These are phyloP conservation scores for Candida glucosophila DNA, from an alignment of 1,139 yeast genomes.

Conservation along the genomic window DNA sequence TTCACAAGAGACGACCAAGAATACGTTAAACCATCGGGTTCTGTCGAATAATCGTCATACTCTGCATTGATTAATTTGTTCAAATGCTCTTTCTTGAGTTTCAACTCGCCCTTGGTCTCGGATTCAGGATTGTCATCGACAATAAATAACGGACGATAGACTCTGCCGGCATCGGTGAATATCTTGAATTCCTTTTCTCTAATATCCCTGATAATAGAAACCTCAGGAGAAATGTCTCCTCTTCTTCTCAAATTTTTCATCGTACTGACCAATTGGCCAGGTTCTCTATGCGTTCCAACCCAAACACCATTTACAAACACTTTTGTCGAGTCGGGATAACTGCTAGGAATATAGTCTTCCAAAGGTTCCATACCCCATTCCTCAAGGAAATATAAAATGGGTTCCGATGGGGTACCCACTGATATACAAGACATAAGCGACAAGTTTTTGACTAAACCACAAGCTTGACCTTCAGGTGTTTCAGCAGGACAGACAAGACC, in stretches of 20 bases:
- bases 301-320: conserved; percentile 98
- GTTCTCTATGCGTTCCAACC: conserved; percentile 98
- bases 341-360: conserved; percentile 91
- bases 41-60: conserved; percentile 50
- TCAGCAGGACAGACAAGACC: conserved; percentile 99
- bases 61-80: conserved; percentile 61
- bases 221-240: conserved; percentile 95
- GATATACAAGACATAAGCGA: conserved; percentile 96
- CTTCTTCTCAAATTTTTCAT: conserved; percentile 88
- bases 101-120: conserved; percentile 69
- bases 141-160: conserved; percentile 86
- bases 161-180: conserved; percentile 98
- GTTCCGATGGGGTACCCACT: conserved; percentile 96
- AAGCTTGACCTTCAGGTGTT: conserved; percentile 99
- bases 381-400: conserved; percentile 84
- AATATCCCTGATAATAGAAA: conserved; percentile 91
- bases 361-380: conserved; percentile 99
- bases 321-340: conserved; percentile 85
- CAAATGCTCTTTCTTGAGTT: conserved; percentile 77
- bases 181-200: conserved; percentile 93
- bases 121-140: conserved; percentile 81
- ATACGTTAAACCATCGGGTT: conserved; percentile 51
- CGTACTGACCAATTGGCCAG: conserved; percentile 82
- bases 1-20: conserved; percentile 82
- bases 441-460: conserved; percentile 95